phyloP scores from a whole-genome alignment of 2,329 filamentous ascomycete species.

The Monilinia polystroma region DNA sequence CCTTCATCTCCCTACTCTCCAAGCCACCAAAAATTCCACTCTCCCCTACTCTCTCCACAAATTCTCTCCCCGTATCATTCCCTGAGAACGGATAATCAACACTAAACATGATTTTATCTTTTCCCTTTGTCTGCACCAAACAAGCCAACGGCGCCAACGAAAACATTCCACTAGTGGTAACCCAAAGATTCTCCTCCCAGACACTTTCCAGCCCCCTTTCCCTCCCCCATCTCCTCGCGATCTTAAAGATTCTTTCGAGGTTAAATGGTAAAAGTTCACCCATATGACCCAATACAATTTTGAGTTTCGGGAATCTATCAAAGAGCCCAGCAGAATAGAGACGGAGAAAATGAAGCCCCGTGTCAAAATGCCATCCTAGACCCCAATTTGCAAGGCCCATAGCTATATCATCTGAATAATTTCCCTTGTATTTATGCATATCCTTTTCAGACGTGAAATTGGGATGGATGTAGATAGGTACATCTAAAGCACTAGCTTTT shows the following conservation, averaged over 20 bases:
- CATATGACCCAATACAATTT: conserved; percentile 55
- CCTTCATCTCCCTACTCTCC: conserved; percentile 47
- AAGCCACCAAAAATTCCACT: conserved; percentile 49
- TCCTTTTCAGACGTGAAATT: conserved; percentile 41
- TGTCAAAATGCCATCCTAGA: conserved; percentile 53
- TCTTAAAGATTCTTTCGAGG: conserved; percentile 47
- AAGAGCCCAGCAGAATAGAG: conserved; percentile 56
- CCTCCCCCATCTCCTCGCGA: conserved; percentile 39
- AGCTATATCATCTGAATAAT: conserved; percentile 38
- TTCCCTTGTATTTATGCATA: conserved; percentile 37
- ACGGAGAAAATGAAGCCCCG: conserved; percentile 49
- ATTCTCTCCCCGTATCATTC: conserved; percentile 50
- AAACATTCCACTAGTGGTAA: conserved; percentile 57
- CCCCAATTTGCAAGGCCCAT: conserved; percentile 44
- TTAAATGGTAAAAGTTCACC: conserved; percentile 55
- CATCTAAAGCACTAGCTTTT: conserved; percentile 43
- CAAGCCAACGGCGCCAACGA: conserved; percentile 49
- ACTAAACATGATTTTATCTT: conserved; percentile 55
- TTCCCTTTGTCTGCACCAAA: conserved; percentile 46
- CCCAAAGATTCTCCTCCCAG: conserved; percentile 56
- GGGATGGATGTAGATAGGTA: conserved; percentile 48
- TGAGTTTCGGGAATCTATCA: conserved; percentile 53
- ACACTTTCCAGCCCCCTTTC: conserved; percentile 47
- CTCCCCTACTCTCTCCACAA: conserved; percentile 49
- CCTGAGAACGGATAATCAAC: conserved; percentile 57